Evolutionary conservation across 495 filamentous ascomycete genomes (phyloP), one percentile per base, ranked within the genome.

Genomic region (Podospora pseudopauciseta): DNA sequence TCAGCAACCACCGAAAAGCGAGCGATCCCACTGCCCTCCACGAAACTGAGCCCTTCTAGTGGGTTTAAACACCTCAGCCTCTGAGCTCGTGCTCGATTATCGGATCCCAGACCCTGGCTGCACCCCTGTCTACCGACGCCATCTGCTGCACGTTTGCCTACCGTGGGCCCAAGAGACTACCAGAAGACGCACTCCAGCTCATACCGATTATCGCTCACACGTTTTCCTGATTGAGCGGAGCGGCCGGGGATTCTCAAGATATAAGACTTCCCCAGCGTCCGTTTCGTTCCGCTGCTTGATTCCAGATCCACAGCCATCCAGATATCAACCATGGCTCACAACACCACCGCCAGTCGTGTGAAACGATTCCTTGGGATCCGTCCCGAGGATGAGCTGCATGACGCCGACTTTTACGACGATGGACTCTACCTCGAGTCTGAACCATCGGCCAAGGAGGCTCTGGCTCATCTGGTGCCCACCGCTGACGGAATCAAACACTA

Each of bases 351-450:
- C 54, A 73, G 75, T 65, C 75, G 75, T 60, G 65, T 74, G 67
- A 77, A 75, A 65, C 54, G 69, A 15, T 74, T 77, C 66, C 66
- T 77, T 19, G 75, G 75, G 1, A 74, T 77, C 57, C 70, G 72
- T 44, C 64, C 70, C 55, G 68, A 74, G 30, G 67, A 69, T 30
- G 67, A 30, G 1, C 67, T 74, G 32, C 66, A 74, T 56, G 75
- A 77, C 70, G 53, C 65, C 13, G 60, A 44, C 39, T 70, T 60
- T 60, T 64, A 71, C 49, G 65, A 72, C 9, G 72, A 74, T 53
- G 91, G 92, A 67, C 86, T 87, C 65, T 96, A 90, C 71, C 81
- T 92, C 56, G 93, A 97, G 76, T 78, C 84, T 3, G 93, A 97
- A 72, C 93, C 93, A 4, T 90, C 88, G 2, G 80, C 83, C 2